Conservation (phyloP, 495 filamentous ascomycete genomes). For the Penicillium robsamsonii region DNA sequence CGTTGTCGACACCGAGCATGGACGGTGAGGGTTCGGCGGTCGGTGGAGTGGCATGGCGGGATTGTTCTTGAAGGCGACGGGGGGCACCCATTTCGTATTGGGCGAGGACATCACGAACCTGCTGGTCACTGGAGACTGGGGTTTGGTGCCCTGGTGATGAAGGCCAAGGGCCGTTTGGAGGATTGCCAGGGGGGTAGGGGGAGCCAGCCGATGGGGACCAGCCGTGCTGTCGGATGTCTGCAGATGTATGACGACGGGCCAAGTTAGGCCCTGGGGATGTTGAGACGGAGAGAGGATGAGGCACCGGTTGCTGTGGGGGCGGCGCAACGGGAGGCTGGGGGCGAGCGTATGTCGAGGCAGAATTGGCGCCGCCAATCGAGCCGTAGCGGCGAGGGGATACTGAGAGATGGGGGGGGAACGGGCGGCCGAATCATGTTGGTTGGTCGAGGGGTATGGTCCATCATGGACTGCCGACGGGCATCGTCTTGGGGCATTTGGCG, state of each 20-base stretch:
- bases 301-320: conserved; percentile 57
- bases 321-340: conserved; percentile 68
- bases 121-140: conserved; percentile 68
- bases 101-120: conserved; percentile 76
- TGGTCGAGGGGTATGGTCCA: conserved; percentile 26
- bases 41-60: conserved; percentile 73
- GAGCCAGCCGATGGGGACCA: conserved; percentile 72
- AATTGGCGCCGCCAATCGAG: conserved; percentile 71
- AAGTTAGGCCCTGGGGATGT: conserved; percentile 72
- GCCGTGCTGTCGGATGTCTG: conserved; percentile 87
- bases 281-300: conserved; percentile 75
- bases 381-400: conserved; percentile 79
- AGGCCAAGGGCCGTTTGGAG: conserved; percentile 68
- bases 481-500: conserved; percentile 88
- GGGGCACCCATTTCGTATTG: conserved; percentile 73
- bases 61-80: conserved; percentile 53
- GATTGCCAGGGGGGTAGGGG: conserved; percentile 53
- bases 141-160: conserved; percentile 70
- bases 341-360: conserved; percentile 64
- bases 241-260: conserved; percentile 86
- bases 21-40: conserved; percentile 50
- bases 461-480: conserved; percentile 61
- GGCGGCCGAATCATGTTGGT: conserved; percentile 59
- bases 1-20: conserved; percentile 51
- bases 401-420: conserved; percentile 73